Conservation (phyloP, 805 yeast species). For the Nakazawaea sp. region DNA sequence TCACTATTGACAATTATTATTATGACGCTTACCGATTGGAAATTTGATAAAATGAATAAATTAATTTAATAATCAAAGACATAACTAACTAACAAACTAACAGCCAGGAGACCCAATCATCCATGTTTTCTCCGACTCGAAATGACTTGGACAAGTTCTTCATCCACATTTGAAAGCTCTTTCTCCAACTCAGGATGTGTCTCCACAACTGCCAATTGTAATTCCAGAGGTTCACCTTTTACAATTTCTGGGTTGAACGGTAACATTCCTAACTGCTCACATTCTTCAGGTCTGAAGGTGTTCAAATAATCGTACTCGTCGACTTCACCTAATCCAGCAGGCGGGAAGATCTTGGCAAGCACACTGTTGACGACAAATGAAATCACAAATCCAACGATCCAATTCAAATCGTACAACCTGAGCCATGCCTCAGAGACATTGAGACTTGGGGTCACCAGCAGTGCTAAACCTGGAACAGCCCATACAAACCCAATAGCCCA, state of each 20-base stretch:
- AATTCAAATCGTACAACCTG: slow-evolving; percentile 56
- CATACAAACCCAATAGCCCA: slow-evolving; percentile 37
- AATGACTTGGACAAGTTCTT: too few relatives aligned
- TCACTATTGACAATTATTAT: too few relatives aligned
- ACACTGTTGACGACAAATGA: slow-evolving; percentile 36
- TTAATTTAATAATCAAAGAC: too few relatives aligned
- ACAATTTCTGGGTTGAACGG: slow-evolving; percentile 14
- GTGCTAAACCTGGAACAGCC: slow-evolving; percentile 41
- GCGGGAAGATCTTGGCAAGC: slow-evolving; percentile 29
- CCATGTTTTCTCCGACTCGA: too few relatives aligned
- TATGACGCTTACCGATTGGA: too few relatives aligned
- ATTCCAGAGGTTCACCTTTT: background rate
- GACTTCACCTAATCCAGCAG: slow-evolving; percentile 22
- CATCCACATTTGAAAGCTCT: background rate
- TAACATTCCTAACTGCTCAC: slow-evolving; percentile 22
- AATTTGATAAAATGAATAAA: too few relatives aligned
- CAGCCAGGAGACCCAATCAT: too few relatives aligned
- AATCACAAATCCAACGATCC: slow-evolving; percentile 56
- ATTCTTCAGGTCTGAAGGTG: slow-evolving; percentile 24
- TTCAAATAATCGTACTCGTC: slow-evolving; percentile 28
- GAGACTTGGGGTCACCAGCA: slow-evolving; percentile 18
- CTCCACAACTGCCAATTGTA: slow-evolving; percentile 1
- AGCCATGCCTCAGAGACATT: slow-evolving; percentile 16
- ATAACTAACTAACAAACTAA: too few relatives aligned
- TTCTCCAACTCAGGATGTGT: slow-evolving; percentile 5